Base-by-base conservation (phyloP, 352 stramenopile genomes). In the Pythium oligandrum region DNA sequence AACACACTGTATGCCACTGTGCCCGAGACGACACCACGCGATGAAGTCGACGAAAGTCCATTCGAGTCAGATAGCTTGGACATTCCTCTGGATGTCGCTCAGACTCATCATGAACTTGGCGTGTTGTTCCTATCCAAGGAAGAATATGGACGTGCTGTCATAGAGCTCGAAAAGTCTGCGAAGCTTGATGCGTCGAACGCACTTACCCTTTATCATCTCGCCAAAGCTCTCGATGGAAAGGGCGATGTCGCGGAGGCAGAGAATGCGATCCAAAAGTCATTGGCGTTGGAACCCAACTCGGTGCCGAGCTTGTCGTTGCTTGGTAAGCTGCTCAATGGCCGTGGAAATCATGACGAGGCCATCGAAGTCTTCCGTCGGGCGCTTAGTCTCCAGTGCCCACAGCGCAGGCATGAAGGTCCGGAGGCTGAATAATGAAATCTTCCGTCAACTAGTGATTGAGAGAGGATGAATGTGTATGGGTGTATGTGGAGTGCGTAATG, bases 291-390 rank as follows among this genome's bases (percentile, higher is more conserved):
- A 11, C 62, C 66, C 12, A 45, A 64, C 4, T 84, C 74, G 26
- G 63, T 87, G 12, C 61, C 71, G n/a, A 74, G 74, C 1, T 52
- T 89, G 1, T 89, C 75, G 17, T 59, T 89, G 4, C 53, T 87
- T 2, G 78, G 78, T 0, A 84, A 84, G 39, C 55, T 89, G 52
- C 61, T 89, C 51, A 75, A 89, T 45, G 43, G 74, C 32, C 70
- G 76, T 6, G 78, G 78, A 10, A 72, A 87, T 36, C 78, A 89
- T 39, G 78, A 89, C 34, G 74, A 89, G 51, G 78, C 78, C 2
- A 89, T 89, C 43, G 54, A 68, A 6, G 74, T 87, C 6, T 89
- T 87, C 57, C 71, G 78, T 1, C 57, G 66, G 46, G 78, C 74
- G 9, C 61, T 89, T 4, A 73, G 75, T 44, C 50, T 89, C 43